Evolutionary conservation across 345 rosid species (phyloP), one percentile per base, ranked within the genome.

Genomic region (Pugionium cornutum): DNA sequence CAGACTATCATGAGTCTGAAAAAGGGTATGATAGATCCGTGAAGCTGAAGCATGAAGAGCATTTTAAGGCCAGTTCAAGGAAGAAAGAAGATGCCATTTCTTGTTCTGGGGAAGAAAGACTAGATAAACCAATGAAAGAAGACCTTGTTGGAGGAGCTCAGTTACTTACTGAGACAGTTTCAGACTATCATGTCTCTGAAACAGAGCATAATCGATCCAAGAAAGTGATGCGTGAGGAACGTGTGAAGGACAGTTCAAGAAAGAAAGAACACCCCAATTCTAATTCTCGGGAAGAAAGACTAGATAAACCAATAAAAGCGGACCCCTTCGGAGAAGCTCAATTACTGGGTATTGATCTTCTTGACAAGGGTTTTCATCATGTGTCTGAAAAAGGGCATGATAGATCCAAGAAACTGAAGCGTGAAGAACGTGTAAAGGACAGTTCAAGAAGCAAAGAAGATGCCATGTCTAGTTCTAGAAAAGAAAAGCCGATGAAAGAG

Each of bases 361-460:
- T 69, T 72, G 81, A 71, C 46, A 77, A 77, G 53, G 67, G 65
- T 70, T 59, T 72, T 48, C 40, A 18, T 64, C 61, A 10, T 9
- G 77, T 43, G 36, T 36, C 83, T 61, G 79, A 66, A 46, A 78
- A 65, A 46, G 75, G 50, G 50, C 61, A 53, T 67, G 57, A 57
- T 70, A 77, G 58, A 67, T 63, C 73, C 68, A 68, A 76, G 72
- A 56, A 70, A 25, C 65, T 54, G 30, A 48, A 40, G n/a, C 40
- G 33, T n/a, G 82, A 72, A 68, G 84, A 76, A 43, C 52, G 25
- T 61, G 68, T 58, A 52, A 86, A 75, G 77, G 73, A 52, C 7
- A 73, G 59, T 36, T 62, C 78, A 31, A 52, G 46, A 70, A 64
- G 62, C 73, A 79, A 73, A 61, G 75, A 60, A 47, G 80, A 73